phyloP scores from a whole-genome alignment of 805 yeast genomes.

The Ogataea pilisensis region DNA sequence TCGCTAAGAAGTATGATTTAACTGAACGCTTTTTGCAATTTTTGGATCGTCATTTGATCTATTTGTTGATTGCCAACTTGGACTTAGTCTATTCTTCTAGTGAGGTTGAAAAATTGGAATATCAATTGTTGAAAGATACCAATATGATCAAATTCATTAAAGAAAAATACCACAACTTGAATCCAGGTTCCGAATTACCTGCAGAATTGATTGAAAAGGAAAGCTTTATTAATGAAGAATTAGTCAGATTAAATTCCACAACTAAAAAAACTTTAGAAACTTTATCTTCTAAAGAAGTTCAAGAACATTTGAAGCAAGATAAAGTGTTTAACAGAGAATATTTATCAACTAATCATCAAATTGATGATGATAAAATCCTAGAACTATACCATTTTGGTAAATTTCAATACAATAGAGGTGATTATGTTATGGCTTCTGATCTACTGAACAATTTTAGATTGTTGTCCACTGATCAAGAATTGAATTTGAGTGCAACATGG shows the following conservation, averaged over 20 bases:
- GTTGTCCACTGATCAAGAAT: slow-evolving; percentile 47
- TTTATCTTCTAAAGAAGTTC: slow-evolving; percentile 46
- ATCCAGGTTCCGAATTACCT: slow-evolving; percentile 39
- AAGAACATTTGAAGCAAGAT: slow-evolving; percentile 50
- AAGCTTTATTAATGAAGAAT: slow-evolving; percentile 35
- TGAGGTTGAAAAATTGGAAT: slow-evolving; percentile 44
- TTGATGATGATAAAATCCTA: slow-evolving; percentile 45
- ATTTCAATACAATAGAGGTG: slow-evolving; percentile 60
- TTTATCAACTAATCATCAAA: slow-evolving; percentile 40
- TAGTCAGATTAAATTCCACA: slow-evolving; percentile 35
- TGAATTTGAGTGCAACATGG: slow-evolving; percentile 58
- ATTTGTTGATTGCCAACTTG: slow-evolving; percentile 47
- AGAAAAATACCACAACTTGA: slow-evolving; percentile 39
- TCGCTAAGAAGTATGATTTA: slow-evolving; percentile 49
- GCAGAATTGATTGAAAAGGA: slow-evolving; percentile 38
- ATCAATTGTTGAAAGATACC: slow-evolving; percentile 52
- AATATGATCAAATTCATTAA: slow-evolving; percentile 50
- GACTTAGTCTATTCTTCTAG: slow-evolving; percentile 36
- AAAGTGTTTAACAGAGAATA: slow-evolving; percentile 48
- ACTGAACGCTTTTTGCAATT: slow-evolving; percentile 52
- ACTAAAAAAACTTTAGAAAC: slow-evolving; percentile 44
- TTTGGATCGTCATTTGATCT: slow-evolving; percentile 58
- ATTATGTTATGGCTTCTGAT: slow-evolving; percentile 56
- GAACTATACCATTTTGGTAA: slow-evolving; percentile 56
- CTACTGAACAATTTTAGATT: slow-evolving; percentile 53